Evolutionary conservation across 2,329 filamentous ascomycete species (phyloP).

Genomic region (Diaporthe capsici): DNA sequence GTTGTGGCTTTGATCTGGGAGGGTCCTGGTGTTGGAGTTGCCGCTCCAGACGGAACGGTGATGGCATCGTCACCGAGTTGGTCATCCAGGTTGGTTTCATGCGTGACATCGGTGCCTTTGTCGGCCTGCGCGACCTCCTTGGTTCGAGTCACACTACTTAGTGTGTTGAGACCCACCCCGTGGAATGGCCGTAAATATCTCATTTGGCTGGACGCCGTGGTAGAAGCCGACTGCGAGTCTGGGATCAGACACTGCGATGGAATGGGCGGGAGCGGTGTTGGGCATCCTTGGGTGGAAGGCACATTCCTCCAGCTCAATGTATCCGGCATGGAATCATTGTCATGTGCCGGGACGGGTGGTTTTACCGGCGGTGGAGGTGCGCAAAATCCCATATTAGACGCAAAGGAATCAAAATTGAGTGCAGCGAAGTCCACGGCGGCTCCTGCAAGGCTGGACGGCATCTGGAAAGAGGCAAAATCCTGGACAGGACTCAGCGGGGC

Average conservation of each 20-base stretch:
- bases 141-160: constrained; percentile 57
- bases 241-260: constrained; percentile 65
- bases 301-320: constrained; percentile 66
- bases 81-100: constrained; percentile 43
- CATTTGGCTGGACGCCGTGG: constrained; percentile 63
- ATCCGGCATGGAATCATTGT: constrained; percentile 63
- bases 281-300: constrained; percentile 56
- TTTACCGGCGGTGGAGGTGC: constrained; percentile 34
- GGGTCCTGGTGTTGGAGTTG: constrained; percentile 27
- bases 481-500: constrained; percentile 67
- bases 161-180: constrained; percentile 68
- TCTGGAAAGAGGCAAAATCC: constrained; percentile 59
- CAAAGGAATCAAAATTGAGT: constrained; percentile 52
- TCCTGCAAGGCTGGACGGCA: constrained; percentile 54
- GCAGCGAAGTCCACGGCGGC: constrained; percentile 58
- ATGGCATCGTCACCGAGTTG: constrained; percentile 9
- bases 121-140: constrained; percentile 51
- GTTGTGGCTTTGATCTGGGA: neutral
- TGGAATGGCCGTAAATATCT: constrained; percentile 69
- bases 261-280: constrained; percentile 58
- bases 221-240: constrained; percentile 66
- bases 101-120: constrained; percentile 37
- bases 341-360: constrained; percentile 34
- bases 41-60: constrained; percentile 21
- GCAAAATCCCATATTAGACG: constrained; percentile 51